Conservation (phyloP, 192 early-diverging fungal genomes). For the Rhizophagus clarus region DNA sequence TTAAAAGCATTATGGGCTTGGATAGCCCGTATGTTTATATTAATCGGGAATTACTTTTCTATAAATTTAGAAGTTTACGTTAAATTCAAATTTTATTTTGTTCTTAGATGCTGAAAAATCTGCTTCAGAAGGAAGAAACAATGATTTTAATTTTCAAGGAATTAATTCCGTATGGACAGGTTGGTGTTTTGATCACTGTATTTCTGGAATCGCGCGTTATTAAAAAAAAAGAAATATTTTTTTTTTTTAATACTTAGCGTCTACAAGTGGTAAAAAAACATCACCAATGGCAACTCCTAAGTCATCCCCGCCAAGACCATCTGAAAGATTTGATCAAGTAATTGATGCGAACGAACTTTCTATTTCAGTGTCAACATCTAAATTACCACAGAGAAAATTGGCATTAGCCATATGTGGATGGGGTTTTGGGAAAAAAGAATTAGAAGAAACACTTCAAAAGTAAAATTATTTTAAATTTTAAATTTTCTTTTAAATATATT, state of each 20-base stretch:
- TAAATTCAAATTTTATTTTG: not conserved
- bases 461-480: conserved; percentile 31
- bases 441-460: conserved; percentile 49
- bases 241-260: conserved; percentile 9
- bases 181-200: not conserved
- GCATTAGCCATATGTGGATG: conserved; percentile 54
- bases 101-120: conserved; percentile 43
- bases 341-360: conserved; percentile 42
- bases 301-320: conserved; percentile 34
- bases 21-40: conserved; percentile 46
- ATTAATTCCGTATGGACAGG: conserved; percentile 49
- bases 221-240: not conserved
- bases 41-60: not conserved
- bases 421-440: conserved; percentile 47
- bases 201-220: not conserved
- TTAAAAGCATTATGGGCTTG: conserved; percentile 54
- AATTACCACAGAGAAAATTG: conserved; percentile 49
- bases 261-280: conserved; percentile 36
- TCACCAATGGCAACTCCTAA: conserved; percentile 44
- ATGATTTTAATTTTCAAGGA: conserved; percentile 58
- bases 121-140: conserved; percentile 45
- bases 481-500: not conserved
- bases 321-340: conserved; percentile 33
- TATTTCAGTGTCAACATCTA: conserved; percentile 48
- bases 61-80: not conserved